A percentile compares a stretch with the other conserved stretches of the same genome.
These are phyloP conservation scores for Drechslerella coelobrocha DNA, from an alignment of 2,329 filamentous ascomycete species.

Conservation along the genomic window DNA sequence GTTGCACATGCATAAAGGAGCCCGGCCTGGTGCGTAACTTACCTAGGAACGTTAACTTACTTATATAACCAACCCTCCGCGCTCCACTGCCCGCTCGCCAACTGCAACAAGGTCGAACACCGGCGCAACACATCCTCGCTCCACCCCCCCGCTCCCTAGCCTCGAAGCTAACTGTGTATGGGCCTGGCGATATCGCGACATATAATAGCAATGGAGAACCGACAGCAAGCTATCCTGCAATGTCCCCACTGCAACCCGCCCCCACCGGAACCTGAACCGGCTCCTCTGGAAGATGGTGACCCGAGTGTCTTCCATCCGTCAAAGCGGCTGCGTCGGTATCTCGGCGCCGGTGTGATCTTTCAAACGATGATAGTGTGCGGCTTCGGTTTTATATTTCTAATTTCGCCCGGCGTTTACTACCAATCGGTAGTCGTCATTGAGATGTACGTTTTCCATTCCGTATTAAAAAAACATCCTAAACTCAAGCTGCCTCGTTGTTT, in stretches of 20 bases:
- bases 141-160: too few relatives aligned
- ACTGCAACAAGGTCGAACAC: not conserved
- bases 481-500: not conserved
- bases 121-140: not conserved
- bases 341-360: conserved; percentile 14
- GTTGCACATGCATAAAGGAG: too few relatives aligned
- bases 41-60: too few relatives aligned
- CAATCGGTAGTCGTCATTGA: conserved; percentile 9
- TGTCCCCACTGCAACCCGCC: not conserved
- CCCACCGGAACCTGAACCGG: not conserved
- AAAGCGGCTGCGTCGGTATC: not conserved
- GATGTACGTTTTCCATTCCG: conserved; percentile 11
- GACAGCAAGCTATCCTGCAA: not conserved
- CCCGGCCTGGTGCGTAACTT: too few relatives aligned
- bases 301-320: conserved; percentile 10
- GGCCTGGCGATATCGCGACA: conserved; percentile 27
- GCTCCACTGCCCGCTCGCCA: not conserved
- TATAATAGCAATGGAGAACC: conserved; percentile 32
- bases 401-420: not conserved
- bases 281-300: not conserved
- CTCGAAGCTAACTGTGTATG: too few relatives aligned
- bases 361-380: not conserved
- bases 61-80: too few relatives aligned
- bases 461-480: too few relatives aligned
- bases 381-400: not conserved